Evolutionary conservation across 331 rosid species (phyloP).

Genomic region (Rosa hybrid): DNA sequence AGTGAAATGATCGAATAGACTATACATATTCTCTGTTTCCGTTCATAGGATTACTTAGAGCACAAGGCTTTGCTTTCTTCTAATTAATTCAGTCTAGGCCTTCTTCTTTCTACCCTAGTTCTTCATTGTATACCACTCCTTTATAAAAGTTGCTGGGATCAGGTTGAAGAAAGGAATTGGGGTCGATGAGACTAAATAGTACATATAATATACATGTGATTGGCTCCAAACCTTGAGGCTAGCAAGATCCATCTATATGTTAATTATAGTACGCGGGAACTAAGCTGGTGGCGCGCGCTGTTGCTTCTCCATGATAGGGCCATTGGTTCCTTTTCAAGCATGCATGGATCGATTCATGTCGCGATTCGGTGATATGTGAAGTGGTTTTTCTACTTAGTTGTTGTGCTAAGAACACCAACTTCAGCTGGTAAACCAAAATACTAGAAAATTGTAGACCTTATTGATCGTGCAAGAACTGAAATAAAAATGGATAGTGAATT

Average conservation of each 20-base stretch:
- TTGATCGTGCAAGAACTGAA: too few species aligned
- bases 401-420: neutral
- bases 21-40: neutral
- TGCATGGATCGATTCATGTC: too few species aligned
- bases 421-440: neutral
- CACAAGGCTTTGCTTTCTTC: neutral
- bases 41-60: neutral
- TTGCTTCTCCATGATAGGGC: neutral
- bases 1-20: neutral
- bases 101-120: neutral
- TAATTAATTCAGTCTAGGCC: neutral
- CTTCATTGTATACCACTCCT: neutral
- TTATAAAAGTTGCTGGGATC: neutral
- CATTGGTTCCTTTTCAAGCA: neutral
- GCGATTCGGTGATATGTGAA: neutral
- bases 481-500: too few species aligned
- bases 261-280: too few species aligned
- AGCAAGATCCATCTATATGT: neutral
- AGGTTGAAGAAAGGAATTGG: neutral
- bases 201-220: neutral
- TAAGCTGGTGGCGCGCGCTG: neutral
- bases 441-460: neutral
- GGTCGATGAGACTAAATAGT: neutral
- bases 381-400: neutral
- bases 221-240: slow-evolving; percentile 12